Evolutionary conservation across 1,284 basidiomycete species (phyloP).

Genomic region (Cerioporus squamosus): DNA sequence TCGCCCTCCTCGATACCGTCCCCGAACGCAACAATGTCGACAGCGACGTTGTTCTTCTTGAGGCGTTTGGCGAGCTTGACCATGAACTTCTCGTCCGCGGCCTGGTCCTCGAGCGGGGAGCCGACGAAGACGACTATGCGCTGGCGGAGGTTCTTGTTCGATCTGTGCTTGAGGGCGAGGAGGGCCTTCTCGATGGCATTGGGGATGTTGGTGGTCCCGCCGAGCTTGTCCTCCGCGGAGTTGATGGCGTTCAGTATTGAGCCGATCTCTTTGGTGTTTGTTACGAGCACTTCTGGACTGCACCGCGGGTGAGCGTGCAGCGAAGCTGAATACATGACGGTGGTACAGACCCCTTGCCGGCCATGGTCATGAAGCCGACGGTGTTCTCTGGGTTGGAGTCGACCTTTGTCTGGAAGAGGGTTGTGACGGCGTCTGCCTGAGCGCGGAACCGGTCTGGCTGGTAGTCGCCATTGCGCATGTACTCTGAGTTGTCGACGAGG

Average conservation of each 20-base stretch:
- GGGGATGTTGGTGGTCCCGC: constrained; percentile 82
- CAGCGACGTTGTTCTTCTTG: constrained; percentile 99
- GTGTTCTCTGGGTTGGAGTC: constrained; percentile 97
- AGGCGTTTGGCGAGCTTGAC: constrained; percentile 93
- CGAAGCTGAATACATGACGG: not conserved
- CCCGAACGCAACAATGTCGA: constrained; percentile 88
- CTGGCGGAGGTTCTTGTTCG: constrained; percentile 98
- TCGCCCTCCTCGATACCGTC: constrained; percentile 73
- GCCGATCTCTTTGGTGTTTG: constrained; percentile 93
- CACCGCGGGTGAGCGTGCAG: not conserved
- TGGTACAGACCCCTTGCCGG: constrained; percentile 81
- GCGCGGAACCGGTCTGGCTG: constrained; percentile 87
- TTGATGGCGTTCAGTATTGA: constrained; percentile 88
- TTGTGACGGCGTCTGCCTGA: constrained; percentile 90
- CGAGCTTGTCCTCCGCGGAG: constrained; percentile 68
- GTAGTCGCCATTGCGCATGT: constrained; percentile 97
- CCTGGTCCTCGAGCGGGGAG: constrained; percentile 77
- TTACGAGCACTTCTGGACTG: constrained; percentile 94
- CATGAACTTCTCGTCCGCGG: constrained; percentile 76
- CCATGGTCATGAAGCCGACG: constrained; percentile 98
- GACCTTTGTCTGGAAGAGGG: constrained; percentile 92
- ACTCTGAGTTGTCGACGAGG: constrained; percentile 93
- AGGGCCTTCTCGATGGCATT: constrained; percentile 94
- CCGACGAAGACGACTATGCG: constrained; percentile 94
- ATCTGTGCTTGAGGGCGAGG: constrained; percentile 95